Base-by-base conservation (phyloP, 768 basidiomycete species). In the Termitomyces sp. region DNA sequence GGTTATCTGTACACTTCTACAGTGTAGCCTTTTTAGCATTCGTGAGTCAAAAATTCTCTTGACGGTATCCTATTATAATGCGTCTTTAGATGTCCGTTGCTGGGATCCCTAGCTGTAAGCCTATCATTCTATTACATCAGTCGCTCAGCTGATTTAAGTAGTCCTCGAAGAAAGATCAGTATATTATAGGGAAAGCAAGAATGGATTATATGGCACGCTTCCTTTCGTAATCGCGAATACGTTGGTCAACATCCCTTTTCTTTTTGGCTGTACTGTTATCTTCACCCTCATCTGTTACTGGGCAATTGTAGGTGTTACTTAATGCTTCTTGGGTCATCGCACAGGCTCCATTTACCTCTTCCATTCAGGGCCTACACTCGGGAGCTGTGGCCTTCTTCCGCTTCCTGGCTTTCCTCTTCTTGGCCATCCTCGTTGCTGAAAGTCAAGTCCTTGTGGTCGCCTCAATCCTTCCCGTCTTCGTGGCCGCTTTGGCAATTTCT, bases 161-260 rank as follows among this genome's bases (percentile, higher is more conserved):
- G 77, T 81, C 67, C 72, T 86, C 22, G 83, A 86, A 63, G 82
- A 85, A 65, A 77, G 83, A 18, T 65, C 78, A 6, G 81, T 84
- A 0, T 86, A 81, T 65, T 71, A 76, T 49, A 78, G 82, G 26
- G 85, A 86, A 68, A 68, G 75, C 4, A 76, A 75, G 44, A 86
- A 86, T 61, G 85, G 84, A 1, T 66, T 86, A 0, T 85, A 84
- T 66, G 71, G 76, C 6, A 76, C 82, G 0, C 73, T 79, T 1
- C 75, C 81, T 0, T 86, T 80, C 70, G 68, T 82, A 6, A 68
- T 85, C 5, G 74, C 82, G 22, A 82, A 81, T 68, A 79, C 82
- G 0, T 58, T 84, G 56, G 75, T 80, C 52, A 78, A 75, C 57
- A 68, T 81, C 16, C 84, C 83, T 1, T 85, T 81, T 69, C 71